A percentile compares a stretch with the other conserved stretches of the same genome.
These are phyloP conservation scores for Ophiostoma ulmi DNA, from an alignment of 2,329 filamentous ascomycete species.

Conservation along the genomic window DNA sequence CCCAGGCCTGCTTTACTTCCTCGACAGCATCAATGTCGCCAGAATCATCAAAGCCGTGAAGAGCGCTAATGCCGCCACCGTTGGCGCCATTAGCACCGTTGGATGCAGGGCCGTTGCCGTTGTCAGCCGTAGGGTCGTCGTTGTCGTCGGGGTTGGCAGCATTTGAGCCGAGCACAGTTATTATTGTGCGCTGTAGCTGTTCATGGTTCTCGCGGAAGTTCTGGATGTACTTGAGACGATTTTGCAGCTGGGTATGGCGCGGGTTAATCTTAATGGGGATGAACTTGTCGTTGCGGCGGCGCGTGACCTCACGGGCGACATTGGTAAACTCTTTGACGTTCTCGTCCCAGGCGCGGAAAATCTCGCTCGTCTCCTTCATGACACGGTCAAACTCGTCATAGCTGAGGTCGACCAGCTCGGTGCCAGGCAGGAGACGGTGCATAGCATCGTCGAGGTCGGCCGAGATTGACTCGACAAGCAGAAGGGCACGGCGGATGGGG, in stretches of 20 bases:
- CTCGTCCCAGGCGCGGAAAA: conserved; percentile 92
- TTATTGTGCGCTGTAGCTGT: conserved; percentile 91
- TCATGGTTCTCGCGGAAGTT: conserved; percentile 97
- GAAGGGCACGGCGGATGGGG: conserved; percentile 82
- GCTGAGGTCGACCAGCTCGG: conserved; percentile 83
- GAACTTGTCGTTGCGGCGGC: conserved; percentile 92
- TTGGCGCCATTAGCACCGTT: conserved; percentile 38
- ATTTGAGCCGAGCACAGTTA: conserved; percentile 87
- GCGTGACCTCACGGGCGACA: conserved; percentile 88
- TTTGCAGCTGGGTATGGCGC: conserved; percentile 81
- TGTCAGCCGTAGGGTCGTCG: conserved; percentile 13
- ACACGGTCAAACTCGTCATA: conserved; percentile 84
- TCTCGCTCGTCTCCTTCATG: conserved; percentile 75
- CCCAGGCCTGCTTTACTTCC: conserved; percentile 91
- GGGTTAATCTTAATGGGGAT: conserved; percentile 95
- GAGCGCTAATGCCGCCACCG: conserved; percentile 49
- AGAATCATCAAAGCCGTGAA: conserved; percentile 72
- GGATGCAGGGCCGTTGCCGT: conserved; percentile 11
- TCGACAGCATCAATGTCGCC: conserved; percentile 96
- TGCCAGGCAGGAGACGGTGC: conserved; percentile 78
- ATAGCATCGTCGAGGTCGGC: conserved; percentile 83
- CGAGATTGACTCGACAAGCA: conserved; percentile 95
- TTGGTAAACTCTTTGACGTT: conserved; percentile 97
- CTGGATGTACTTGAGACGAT: conserved; percentile 85
- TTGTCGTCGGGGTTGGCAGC: conserved; percentile 34